Conservation (phyloP, 2,329 filamentous ascomycete genomes). For the Cladosporium sp. region DNA sequence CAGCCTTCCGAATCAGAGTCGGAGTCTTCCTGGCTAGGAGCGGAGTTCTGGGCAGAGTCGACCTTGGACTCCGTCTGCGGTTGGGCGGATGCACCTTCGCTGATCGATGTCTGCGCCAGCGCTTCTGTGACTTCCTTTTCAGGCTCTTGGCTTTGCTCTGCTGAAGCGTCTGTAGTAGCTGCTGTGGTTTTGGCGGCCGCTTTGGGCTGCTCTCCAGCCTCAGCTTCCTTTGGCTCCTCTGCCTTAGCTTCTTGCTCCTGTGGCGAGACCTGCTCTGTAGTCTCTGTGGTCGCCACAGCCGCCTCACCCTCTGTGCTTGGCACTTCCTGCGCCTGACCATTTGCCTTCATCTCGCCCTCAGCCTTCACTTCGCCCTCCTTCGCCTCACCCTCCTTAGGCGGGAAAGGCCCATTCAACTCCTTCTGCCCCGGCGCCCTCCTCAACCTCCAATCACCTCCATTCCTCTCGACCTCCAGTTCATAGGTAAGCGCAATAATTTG, state of each 20-base stretch:
- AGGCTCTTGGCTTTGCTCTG: neutral
- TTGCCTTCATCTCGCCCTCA: neutral
- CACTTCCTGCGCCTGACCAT: slow-evolving; percentile 1
- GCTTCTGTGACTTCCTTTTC: slow-evolving; percentile 3
- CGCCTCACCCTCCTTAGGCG: slow-evolving; percentile 32
- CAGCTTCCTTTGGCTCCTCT: neutral
- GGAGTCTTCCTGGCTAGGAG: slow-evolving; percentile 41
- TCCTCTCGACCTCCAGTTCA: slow-evolving; percentile 86
- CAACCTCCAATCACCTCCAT: slow-evolving; percentile 82
- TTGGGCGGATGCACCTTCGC: neutral
- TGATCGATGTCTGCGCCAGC: neutral
- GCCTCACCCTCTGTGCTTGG: neutral
- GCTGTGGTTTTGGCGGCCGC: neutral
- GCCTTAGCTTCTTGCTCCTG: neutral
- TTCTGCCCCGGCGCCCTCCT: slow-evolving; percentile 75
- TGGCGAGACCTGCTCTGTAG: slow-evolving; percentile 4
- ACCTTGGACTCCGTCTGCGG: slow-evolving; percentile 14
- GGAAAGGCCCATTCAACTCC: slow-evolving; percentile 63
- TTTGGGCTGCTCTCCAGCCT: neutral
- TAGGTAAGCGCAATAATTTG: slow-evolving; percentile 86
- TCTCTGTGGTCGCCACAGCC: slow-evolving; percentile 3
- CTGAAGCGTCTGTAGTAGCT: neutral
- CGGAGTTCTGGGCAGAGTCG: slow-evolving; percentile 19
- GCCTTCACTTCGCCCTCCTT: slow-evolving; percentile 6
- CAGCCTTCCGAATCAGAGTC: slow-evolving; percentile 63